Conservation (phyloP, 164 flowering plant species). For the Liquidambar formosana region DNA sequence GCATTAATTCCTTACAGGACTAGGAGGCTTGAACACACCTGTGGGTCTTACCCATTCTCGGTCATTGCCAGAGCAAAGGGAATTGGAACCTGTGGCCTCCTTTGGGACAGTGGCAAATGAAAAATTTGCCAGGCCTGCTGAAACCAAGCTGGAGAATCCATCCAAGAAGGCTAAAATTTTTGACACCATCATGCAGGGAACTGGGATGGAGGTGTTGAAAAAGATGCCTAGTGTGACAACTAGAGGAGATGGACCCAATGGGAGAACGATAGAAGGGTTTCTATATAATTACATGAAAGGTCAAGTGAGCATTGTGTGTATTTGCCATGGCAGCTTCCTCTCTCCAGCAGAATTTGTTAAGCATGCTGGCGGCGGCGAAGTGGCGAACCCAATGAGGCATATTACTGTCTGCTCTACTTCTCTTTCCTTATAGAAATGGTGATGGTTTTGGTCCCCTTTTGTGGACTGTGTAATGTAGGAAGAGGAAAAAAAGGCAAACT, state of each 20-base stretch:
- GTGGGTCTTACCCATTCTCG: no score
- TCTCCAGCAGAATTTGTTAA: constrained; percentile 25
- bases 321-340: constrained; percentile 28
- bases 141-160: background rate
- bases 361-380: constrained; percentile 26
- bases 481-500: no score
- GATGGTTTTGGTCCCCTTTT: constrained; percentile 10
- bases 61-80: background rate
- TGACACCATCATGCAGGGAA: background rate
- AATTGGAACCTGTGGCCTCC: no score
- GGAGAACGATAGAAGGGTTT: constrained; percentile 24
- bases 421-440: background rate
- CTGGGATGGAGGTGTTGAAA: constrained; percentile 16
- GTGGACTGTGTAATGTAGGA: no score
- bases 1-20: no score
- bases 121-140: background rate
- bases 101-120: background rate
- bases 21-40: no score
- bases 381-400: constrained; percentile 25
- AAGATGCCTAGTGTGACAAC: constrained; percentile 28
- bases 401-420: constrained; percentile 12
- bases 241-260: constrained; percentile 24
- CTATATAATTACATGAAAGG: constrained; percentile 15
- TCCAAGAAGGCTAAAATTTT: constrained; percentile 3
- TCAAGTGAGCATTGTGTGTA: constrained; percentile 19